Conservation (phyloP, 768 basidiomycete genomes). For the Pisolithus tinctorius region DNA sequence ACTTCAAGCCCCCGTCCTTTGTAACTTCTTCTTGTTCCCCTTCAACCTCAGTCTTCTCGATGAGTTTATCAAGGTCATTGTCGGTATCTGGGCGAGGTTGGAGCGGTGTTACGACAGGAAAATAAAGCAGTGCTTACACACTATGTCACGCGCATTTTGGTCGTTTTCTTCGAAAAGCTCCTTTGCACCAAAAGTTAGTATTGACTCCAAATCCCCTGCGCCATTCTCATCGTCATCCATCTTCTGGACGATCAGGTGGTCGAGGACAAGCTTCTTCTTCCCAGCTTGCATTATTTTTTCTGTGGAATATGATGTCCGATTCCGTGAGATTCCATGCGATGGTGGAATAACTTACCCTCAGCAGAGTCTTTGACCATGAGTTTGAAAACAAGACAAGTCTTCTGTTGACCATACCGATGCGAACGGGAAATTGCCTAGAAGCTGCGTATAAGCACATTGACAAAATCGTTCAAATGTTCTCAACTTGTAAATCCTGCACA, state of each 20-base stretch:
- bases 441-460: background rate
- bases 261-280: conserved; percentile 92
- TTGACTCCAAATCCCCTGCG: conserved; percentile 78
- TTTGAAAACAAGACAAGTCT: conserved; percentile 92
- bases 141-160: conserved; percentile 54
- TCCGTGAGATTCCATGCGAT: background rate
- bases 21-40: conserved; percentile 46
- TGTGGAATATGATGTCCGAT: conserved; percentile 21
- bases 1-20: conserved; percentile 51
- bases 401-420: conserved; percentile 92
- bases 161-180: conserved; percentile 70
- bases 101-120: background rate
- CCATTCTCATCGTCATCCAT: conserved; percentile 81
- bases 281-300: conserved; percentile 88
- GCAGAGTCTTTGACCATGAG: conserved; percentile 93
- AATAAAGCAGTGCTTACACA: conserved; percentile 40
- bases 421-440: conserved; percentile 85
- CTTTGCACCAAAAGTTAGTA: conserved; percentile 84
- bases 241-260: conserved; percentile 93
- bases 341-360: conserved; percentile 48
- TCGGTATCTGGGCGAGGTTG: conserved; percentile 52
- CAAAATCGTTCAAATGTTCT: conserved; percentile 19
- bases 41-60: conserved; percentile 78
- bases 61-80: conserved; percentile 76
- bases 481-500: conserved; percentile 75